phyloP scores from a whole-genome alignment of 78 protist genomes.

The Dictyostelium firmibasis region DNA sequence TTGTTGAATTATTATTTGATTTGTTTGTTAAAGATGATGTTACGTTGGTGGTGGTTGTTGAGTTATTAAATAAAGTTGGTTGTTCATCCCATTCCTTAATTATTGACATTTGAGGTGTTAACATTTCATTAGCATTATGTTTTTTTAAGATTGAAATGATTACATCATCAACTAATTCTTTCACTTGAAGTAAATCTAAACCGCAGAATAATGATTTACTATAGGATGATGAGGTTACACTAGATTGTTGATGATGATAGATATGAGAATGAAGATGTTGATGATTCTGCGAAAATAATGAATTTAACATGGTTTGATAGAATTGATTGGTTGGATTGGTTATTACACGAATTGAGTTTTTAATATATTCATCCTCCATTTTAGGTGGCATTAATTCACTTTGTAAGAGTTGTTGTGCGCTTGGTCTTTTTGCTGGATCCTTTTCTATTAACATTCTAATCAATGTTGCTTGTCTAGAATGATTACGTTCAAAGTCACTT shows the following conservation, averaged over 20 bases:
- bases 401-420: conserved; percentile 59
- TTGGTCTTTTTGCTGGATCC: conserved; percentile 78
- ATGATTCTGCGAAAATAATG: conserved; percentile 43
- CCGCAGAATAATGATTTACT: conserved; percentile 3
- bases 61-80: not conserved
- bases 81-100: conserved; percentile 27
- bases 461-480: conserved; percentile 72
- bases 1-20: not conserved
- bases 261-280: conserved; percentile 67
- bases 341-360: conserved; percentile 57
- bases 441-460: conserved; percentile 73
- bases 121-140: conserved; percentile 28
- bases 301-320: conserved; percentile 32
- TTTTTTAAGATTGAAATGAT: conserved; percentile 11
- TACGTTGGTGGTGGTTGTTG: not conserved
- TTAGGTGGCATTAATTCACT: conserved; percentile 75
- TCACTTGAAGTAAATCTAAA: not conserved
- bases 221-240: not conserved
- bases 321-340: conserved; percentile 69
- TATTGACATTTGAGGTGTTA: conserved; percentile 27
- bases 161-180: not conserved
- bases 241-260: conserved; percentile 51
- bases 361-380: conserved; percentile 81
- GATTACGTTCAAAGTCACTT: conserved; percentile 73
- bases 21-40: not conserved